These are phyloP conservation scores for Chlorencoelia australis DNA, from an alignment of 2,329 filamentous ascomycete species.

Conservation along the genomic window DNA sequence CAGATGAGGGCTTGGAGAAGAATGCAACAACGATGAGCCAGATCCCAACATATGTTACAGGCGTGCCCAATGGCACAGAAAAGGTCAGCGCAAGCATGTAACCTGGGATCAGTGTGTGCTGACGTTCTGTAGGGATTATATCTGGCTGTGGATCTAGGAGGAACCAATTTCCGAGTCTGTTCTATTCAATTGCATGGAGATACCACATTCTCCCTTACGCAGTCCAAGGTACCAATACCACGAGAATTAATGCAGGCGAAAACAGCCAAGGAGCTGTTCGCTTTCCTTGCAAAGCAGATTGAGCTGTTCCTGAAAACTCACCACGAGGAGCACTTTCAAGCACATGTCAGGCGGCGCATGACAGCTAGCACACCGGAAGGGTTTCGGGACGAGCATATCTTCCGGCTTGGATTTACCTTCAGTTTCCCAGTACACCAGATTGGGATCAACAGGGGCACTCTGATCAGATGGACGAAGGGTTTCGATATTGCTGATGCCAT, in stretches of 20 bases:
- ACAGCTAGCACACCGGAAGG: slow-evolving; percentile 49
- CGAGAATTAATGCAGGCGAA: slow-evolving; percentile 83
- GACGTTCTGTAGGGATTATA: slow-evolving; percentile 58
- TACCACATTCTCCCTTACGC: slow-evolving; percentile 87
- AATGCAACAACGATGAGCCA: slow-evolving; percentile 80
- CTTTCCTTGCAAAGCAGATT: slow-evolving; percentile 88
- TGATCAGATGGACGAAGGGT: slow-evolving; percentile 97
- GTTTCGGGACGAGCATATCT: slow-evolving; percentile 64
- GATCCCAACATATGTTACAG: slow-evolving; percentile 94
- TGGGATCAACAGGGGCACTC: slow-evolving; percentile 86
- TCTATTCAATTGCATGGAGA: slow-evolving; percentile 90
- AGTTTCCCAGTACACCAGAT: slow-evolving; percentile 92
- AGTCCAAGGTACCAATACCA: slow-evolving; percentile 86
- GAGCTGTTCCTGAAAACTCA: slow-evolving; percentile 78
- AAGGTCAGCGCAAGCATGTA: slow-evolving; percentile 50
- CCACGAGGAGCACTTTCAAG: slow-evolving; percentile 77
- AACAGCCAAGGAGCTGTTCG: slow-evolving; percentile 77
- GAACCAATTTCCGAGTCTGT: slow-evolving; percentile 97
- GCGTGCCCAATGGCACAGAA: slow-evolving; percentile 92
- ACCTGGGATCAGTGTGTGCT: not conserved
- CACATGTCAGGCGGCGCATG: slow-evolving; percentile 54
- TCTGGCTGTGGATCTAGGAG: slow-evolving; percentile 93
- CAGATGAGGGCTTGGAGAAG: slow-evolving; percentile 71
- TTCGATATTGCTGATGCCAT: slow-evolving; percentile 94
- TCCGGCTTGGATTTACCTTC: slow-evolving; percentile 97